A percentile compares a stretch with the other conserved stretches of the same genome.
phyloP scores from a whole-genome alignment of 805 yeast species.

The Jamesozyma jinghongensis region DNA sequence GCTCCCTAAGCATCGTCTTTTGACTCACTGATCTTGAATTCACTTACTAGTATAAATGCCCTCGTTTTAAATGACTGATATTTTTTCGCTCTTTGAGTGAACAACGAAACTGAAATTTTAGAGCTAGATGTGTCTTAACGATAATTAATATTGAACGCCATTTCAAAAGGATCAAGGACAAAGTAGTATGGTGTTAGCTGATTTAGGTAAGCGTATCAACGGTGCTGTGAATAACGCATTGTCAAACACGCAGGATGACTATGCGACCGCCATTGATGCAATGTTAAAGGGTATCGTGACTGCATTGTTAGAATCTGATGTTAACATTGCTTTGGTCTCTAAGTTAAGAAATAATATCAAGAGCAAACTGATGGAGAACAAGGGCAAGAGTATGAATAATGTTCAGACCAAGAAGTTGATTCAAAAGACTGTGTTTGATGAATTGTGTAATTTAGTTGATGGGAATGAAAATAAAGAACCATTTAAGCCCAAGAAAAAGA shows the following conservation, averaged over 20 bases:
- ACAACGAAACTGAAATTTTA: neutral
- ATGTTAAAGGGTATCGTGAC: constrained; percentile 84
- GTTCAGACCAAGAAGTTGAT: constrained; percentile 67
- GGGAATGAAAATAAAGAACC: constrained; percentile 36
- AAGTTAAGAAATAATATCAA: constrained; percentile 65
- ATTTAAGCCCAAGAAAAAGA: constrained; percentile 81
- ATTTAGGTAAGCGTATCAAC: constrained; percentile 68
- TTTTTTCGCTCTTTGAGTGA: neutral
- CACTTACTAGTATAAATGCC: no score
- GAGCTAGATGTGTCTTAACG: neutral
- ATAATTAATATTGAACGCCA: neutral
- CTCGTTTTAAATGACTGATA: constrained; percentile 1
- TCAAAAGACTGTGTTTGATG: constrained; percentile 92
- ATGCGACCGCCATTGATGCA: constrained; percentile 47
- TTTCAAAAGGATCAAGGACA: no score
- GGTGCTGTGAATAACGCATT: constrained; percentile 61
- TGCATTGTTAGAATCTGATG: constrained; percentile 91
- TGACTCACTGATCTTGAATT: no score
- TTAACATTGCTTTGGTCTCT: constrained; percentile 76
- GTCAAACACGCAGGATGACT: constrained; percentile 48
- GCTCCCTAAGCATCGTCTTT: constrained; percentile 18
- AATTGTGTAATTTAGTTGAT: constrained; percentile 78
- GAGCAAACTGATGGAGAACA: constrained; percentile 39
- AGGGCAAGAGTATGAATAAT: constrained; percentile 12
- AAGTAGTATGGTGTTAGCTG: constrained; percentile 60